Evolutionary conservation across 352 stramenopile species (phyloP).

Genomic region (Phytopythium sindhum): DNA sequence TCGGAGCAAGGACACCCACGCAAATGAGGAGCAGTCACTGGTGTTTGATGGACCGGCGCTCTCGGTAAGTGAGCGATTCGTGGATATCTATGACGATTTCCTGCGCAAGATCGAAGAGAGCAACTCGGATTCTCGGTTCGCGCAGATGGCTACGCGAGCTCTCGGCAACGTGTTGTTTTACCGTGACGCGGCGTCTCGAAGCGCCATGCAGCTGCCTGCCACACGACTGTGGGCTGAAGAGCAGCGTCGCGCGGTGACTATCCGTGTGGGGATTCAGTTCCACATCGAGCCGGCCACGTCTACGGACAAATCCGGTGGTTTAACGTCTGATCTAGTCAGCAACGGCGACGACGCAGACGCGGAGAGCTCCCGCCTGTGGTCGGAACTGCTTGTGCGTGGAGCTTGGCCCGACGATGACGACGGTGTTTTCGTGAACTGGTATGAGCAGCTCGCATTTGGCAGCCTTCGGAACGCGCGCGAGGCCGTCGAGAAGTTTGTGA

Average conservation of each 20-base stretch:
- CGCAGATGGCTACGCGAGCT: slow-evolving; percentile 29
- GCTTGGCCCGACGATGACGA: slow-evolving; percentile 24
- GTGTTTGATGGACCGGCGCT: slow-evolving; percentile 25
- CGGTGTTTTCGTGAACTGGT: slow-evolving; percentile 44
- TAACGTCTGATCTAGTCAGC: background rate
- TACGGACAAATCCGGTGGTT: background rate
- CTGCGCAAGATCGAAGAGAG: slow-evolving; percentile 25
- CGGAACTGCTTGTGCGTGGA: slow-evolving; percentile 40
- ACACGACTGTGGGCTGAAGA: slow-evolving; percentile 34
- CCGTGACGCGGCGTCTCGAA: slow-evolving; percentile 10
- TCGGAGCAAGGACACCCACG: slow-evolving; percentile 12
- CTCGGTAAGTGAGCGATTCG: slow-evolving; percentile 27
- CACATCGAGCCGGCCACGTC: slow-evolving; percentile 3
- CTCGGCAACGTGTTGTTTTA: slow-evolving; percentile 37
- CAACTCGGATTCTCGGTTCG: slow-evolving; percentile 11
- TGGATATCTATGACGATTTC: slow-evolving; percentile 29
- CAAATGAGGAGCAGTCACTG: slow-evolving; percentile 3
- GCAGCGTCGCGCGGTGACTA: slow-evolving; percentile 27
- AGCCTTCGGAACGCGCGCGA: slow-evolving; percentile 20
- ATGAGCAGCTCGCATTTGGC: slow-evolving; percentile 40
- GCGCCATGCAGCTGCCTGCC: slow-evolving; percentile 7
- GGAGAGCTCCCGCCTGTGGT: slow-evolving; percentile 23
- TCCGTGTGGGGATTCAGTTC: slow-evolving; percentile 39
- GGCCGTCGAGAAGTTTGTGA: slow-evolving; percentile 34
- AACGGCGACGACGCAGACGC: background rate